phyloP scores from a whole-genome alignment of 495 filamentous ascomycete species.

The Chaetomidium leptoderma region DNA sequence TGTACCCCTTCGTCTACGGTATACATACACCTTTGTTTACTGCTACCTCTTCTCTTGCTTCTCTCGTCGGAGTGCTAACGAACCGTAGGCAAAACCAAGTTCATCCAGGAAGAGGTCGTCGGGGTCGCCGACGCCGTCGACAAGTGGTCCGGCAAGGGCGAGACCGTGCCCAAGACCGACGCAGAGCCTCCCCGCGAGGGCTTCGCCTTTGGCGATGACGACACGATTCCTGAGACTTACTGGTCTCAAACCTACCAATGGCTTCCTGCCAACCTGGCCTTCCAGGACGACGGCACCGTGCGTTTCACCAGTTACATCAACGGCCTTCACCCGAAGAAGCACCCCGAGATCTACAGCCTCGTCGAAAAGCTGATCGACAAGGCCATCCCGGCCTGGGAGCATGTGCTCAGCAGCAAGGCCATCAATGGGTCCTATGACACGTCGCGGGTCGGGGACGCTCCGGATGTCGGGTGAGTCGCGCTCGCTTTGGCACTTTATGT shows the following conservation, averaged over 20 bases:
- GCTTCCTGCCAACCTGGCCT: constrained; percentile 55
- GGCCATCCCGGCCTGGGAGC: constrained; percentile 54
- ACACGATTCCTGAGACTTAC: too few relatives aligned
- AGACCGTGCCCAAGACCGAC: constrained; percentile 27
- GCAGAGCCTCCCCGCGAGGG: too few relatives aligned
- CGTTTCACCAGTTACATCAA: constrained; percentile 68
- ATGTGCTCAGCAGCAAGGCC: constrained; percentile 31
- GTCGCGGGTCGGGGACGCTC: neutral
- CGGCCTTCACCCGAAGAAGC: constrained; percentile 52
- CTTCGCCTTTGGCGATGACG: too few relatives aligned
- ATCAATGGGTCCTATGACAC: constrained; percentile 38
- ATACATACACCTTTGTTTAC: too few relatives aligned
- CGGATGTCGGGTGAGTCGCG: neutral
- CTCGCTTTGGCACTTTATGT: neutral
- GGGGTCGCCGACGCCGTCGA: constrained; percentile 30
- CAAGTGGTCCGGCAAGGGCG: constrained; percentile 32
- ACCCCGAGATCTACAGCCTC: constrained; percentile 47
- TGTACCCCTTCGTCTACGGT: constrained; percentile 55
- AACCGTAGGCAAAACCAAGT: constrained; percentile 18
- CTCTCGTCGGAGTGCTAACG: neutral
- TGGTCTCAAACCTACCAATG: constrained; percentile 56
- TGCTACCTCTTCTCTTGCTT: constrained; percentile 18
- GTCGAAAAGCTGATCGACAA: constrained; percentile 51
- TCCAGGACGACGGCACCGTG: constrained; percentile 50
- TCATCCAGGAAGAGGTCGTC: constrained; percentile 36